A percentile compares a stretch with the other conserved stretches of the same genome.
phyloP scores from a whole-genome alignment of 129 eudicot genomes.

The Centella asiatica region DNA sequence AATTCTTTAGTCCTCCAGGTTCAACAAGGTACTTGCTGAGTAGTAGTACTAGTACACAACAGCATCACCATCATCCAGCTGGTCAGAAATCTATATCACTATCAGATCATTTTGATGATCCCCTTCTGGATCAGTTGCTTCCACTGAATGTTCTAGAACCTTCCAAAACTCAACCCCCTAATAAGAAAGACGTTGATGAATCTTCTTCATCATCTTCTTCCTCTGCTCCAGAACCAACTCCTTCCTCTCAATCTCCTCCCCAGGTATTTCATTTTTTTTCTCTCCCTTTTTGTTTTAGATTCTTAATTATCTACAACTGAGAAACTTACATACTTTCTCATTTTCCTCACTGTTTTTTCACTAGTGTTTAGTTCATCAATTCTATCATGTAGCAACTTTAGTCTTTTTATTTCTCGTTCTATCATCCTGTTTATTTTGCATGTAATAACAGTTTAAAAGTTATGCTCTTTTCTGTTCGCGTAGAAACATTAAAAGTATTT shows the following conservation, averaged over 20 bases:
- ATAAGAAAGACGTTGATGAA: too few species aligned
- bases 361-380: too few species aligned
- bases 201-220: not conserved
- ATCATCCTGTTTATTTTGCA: too few species aligned
- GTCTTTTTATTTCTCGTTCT: too few species aligned
- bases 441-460: too few species aligned
- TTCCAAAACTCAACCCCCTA: not conserved
- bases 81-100: slow-evolving; percentile 1
- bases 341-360: too few species aligned
- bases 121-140: not conserved
- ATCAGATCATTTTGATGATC: slow-evolving; percentile 1
- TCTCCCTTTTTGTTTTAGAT: not conserved
- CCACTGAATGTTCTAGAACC: not conserved
- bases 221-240: slow-evolving; percentile 11
- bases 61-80: slow-evolving; percentile 30
- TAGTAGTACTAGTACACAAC: slow-evolving; percentile 10
- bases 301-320: too few species aligned
- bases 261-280: not conserved
- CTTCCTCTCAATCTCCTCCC: slow-evolving; percentile 9
- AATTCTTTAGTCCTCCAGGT: slow-evolving; percentile 53
- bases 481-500: too few species aligned
- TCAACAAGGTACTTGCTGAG: slow-evolving; percentile 79
- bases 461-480: too few species aligned
- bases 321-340: too few species aligned
- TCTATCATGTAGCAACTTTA: too few species aligned